Base-by-base conservation (phyloP, 1,284 basidiomycete species). In the Puccinia triticina region DNA sequence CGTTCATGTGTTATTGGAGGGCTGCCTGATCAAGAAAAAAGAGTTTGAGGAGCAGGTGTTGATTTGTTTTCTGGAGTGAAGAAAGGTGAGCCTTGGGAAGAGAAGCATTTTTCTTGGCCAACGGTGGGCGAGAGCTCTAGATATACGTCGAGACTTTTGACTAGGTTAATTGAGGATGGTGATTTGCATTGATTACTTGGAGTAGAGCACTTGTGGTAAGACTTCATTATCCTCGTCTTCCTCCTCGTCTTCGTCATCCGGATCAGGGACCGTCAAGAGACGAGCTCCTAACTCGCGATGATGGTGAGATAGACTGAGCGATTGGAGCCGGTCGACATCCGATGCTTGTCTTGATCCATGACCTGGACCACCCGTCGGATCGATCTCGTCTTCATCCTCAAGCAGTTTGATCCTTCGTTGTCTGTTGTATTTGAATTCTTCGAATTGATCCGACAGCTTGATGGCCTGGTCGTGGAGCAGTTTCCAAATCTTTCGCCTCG, bases 141-240 rank as follows among this genome's bases (percentile, higher is more conserved):
- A 50, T 32, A 34, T 18, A 4, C 18, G 14, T 66, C 32, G 23
- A 7, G 34, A 40, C 14, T 37, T 37, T 34, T 12, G 61, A 61
- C 8, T 29, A 32, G 12, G 26, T 11, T 12, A 50, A 34, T 34
- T 32, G 29, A 32, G 26, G 29, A 18, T 10, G 12, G 29, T 64
- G 59, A 50, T 11, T 50, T 50, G 48, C 10, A 50, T 50, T 50
- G 14, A 34, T 40, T 40, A 40, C 21, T 66, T 66, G 5, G 61
- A 66, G 14, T 66, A 66, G 34, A 37, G 11, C 34, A 72, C 69
- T 50, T 48, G 69, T 29, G 69, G 69, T 23, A 72, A 50, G 23
- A 72, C 69, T 72, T 72, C 69, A 23, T 72, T 55, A 72, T 72
- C 69, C 23, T 72, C 69, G 32, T 72, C 69, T 40, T 66, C 61